Conservation (phyloP, 441 rosid genomes). For the Arabidopsis hybrid region DNA sequence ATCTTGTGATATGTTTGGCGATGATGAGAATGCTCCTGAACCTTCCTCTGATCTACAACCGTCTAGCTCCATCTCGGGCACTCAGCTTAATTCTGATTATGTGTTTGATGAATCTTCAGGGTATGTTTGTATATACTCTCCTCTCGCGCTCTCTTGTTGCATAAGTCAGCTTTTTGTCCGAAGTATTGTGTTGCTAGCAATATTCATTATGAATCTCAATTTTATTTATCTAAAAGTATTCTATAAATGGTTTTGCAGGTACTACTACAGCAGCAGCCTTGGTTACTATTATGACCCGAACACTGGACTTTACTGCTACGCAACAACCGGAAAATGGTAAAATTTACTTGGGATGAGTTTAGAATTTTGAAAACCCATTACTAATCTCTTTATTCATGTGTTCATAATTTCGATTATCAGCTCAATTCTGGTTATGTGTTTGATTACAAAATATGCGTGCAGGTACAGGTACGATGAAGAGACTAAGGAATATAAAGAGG, state of each 20-base stretch:
- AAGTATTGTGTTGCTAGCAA: not conserved
- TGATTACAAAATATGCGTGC: not conserved
- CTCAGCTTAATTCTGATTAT: constrained; percentile 63
- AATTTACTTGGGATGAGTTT: not conserved
- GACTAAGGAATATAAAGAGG: constrained; percentile 41
- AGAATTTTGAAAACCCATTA: not conserved
- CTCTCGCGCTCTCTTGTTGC: constrained; percentile 17
- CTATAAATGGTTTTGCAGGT: constrained; percentile 53
- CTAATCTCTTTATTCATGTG: not conserved
- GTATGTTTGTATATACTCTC: constrained; percentile 47
- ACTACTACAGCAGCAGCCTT: constrained; percentile 88
- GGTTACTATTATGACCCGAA: constrained; percentile 92
- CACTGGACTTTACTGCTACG: constrained; percentile 81
- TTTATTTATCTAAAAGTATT: constrained; percentile 4
- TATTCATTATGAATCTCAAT: not conserved
- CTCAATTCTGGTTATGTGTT: not conserved
- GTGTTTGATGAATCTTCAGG: constrained; percentile 92
- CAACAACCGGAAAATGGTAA: constrained; percentile 90
- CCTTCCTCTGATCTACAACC: constrained; percentile 48
- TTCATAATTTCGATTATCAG: not conserved
- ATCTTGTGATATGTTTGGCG: constrained; percentile 82
- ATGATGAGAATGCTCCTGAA: constrained; percentile 56
- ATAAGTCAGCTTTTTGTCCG: constrained; percentile 25
- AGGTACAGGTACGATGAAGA: constrained; percentile 45
- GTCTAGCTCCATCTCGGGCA: constrained; percentile 44